Conservation (phyloP, 495 filamentous ascomycete species). For the Penicillium egyptiacum region DNA sequence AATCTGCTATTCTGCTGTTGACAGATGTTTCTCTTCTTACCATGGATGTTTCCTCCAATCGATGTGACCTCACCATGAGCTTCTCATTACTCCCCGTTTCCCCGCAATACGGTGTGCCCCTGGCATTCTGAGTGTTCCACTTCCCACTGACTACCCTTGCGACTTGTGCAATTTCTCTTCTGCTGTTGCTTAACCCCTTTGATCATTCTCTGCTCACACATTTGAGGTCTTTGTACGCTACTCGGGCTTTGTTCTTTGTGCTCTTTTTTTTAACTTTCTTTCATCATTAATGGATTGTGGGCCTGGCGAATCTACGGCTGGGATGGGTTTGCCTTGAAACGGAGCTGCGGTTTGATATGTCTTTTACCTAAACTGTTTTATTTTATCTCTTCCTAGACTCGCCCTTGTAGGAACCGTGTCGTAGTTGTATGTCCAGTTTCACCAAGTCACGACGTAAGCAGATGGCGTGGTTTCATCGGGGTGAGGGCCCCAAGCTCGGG, state of each 20-base stretch:
- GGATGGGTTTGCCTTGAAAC: conserved; percentile 31
- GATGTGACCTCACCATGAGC: conserved; percentile 4
- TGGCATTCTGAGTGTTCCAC: conserved; percentile 1
- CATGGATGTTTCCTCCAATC: conserved; percentile 5
- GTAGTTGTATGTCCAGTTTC: background rate
- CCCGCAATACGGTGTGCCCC: background rate
- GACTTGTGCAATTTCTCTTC: background rate
- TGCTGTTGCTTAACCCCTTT: background rate
- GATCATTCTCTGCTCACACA: conserved; percentile 2
- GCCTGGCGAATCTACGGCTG: conserved; percentile 39
- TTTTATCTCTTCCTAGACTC: background rate
- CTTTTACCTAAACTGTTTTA: background rate
- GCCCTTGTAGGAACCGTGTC: background rate
- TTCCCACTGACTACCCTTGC: background rate
- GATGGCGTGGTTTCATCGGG: background rate
- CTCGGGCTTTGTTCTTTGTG: conserved; percentile 4
- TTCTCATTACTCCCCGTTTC: background rate
- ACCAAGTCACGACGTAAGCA: background rate
- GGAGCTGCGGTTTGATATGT: conserved; percentile 34
- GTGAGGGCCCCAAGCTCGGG: no score
- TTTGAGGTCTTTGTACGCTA: conserved; percentile 10
- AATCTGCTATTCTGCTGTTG: conserved; percentile 7
- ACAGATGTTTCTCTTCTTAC: conserved; percentile 3
- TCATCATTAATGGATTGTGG: conserved; percentile 36
- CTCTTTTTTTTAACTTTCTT: conserved; percentile 13